Conservation (phyloP, 1,284 basidiomycete genomes). For the Malassezia equina region DNA sequence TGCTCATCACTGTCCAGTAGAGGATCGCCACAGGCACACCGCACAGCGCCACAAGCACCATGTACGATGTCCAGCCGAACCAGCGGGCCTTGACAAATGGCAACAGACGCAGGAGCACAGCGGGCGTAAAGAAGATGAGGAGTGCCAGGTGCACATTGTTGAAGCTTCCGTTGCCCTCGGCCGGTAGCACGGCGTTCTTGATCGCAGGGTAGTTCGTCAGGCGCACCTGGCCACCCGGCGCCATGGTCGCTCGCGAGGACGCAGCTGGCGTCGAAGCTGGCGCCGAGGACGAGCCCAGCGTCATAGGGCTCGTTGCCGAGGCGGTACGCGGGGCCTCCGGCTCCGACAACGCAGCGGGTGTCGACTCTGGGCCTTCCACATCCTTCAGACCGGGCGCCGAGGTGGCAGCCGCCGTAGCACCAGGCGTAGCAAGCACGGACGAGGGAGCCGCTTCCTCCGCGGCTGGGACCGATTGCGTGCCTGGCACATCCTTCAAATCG, state of each 20-base stretch:
- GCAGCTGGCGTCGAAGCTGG: background rate
- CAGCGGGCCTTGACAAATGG: conserved; percentile 44
- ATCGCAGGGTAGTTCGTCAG: conserved; percentile 43
- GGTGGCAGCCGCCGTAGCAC: too few relatives aligned
- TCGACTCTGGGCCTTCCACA: too few relatives aligned
- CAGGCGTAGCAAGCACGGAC: too few relatives aligned
- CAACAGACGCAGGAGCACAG: conserved; percentile 39
- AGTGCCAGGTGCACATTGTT: conserved; percentile 60
- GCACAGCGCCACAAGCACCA: conserved; percentile 58
- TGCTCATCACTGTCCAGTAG: conserved; percentile 85
- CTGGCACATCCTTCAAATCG: too few relatives aligned
- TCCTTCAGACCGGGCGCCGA: too few relatives aligned
- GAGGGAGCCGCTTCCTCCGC: too few relatives aligned
- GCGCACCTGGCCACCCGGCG: conserved; percentile 45
- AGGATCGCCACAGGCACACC: conserved; percentile 68
- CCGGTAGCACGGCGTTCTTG: conserved; percentile 42
- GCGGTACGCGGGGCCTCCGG: background rate
- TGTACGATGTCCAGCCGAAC: conserved; percentile 43
- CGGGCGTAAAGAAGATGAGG: conserved; percentile 49
- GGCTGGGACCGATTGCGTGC: too few relatives aligned
- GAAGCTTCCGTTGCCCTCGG: conserved; percentile 49
- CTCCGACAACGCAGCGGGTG: too few relatives aligned
- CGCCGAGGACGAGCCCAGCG: background rate
- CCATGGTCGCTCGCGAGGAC: conserved; percentile 17
- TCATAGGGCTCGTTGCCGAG: too few relatives aligned